A percentile compares a stretch with the other conserved stretches of the same genome.
Conservation (phyloP, 306 rosid genomes). For the Purshia tridentata region DNA sequence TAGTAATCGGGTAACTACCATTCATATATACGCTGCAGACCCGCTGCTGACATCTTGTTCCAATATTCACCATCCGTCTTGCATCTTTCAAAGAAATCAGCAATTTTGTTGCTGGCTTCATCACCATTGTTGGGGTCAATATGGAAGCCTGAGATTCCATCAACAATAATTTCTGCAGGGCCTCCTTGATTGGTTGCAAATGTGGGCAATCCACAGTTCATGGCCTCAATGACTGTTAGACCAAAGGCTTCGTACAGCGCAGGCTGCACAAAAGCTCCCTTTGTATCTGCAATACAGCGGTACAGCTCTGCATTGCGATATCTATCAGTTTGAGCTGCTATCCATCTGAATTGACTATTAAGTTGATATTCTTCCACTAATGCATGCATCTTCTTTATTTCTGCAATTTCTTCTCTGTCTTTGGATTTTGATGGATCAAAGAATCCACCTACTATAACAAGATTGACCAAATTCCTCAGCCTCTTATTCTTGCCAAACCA, state of each 20-base stretch:
- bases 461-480: conserved; percentile 69
- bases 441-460: conserved; percentile 89
- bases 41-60: conserved; percentile 59
- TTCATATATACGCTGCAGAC: conserved; percentile 74
- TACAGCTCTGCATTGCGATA: conserved; percentile 77
- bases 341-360: conserved; percentile 80
- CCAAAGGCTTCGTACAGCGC: conserved; percentile 93
- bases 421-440: conserved; percentile 82
- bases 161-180: conserved; percentile 86
- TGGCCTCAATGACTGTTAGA: conserved; percentile 90
- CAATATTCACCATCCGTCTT: conserved; percentile 56
- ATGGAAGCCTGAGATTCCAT: conserved; percentile 82
- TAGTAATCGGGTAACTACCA: conserved; percentile 37
- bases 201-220: conserved; percentile 93
- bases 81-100: conserved; percentile 83
- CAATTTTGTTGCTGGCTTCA: conserved; percentile 73
- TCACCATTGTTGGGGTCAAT: conserved; percentile 71
- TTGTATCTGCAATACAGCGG: conserved; percentile 76
- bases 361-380: conserved; percentile 65
- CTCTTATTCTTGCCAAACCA: conserved; percentile 78
- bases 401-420: conserved; percentile 88
- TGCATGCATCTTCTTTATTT: conserved; percentile 77
- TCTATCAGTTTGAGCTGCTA: conserved; percentile 87
- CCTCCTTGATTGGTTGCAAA: conserved; percentile 96
- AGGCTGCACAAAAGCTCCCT: conserved; percentile 96